Base-by-base conservation (phyloP, 1,139 yeast genomes). In the Yamadazyma triangularis region DNA sequence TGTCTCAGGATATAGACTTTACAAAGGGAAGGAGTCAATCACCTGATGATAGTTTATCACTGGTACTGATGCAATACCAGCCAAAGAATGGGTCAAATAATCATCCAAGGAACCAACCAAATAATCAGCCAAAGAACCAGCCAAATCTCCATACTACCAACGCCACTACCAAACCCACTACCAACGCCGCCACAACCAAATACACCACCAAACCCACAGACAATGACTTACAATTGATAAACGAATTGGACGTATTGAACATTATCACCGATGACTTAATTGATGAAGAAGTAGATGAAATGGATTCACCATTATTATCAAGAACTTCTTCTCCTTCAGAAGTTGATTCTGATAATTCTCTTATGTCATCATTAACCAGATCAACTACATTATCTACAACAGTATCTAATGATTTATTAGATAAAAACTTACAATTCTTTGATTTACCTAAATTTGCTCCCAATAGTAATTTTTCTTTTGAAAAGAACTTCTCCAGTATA, bases 321-420 rank as follows among this genome's bases (percentile, higher is more conserved):
- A 48, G 72, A 30, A 64, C 69, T 20, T 59, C 67, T 2, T 61
- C 70, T 7, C 71, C 72, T 4, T 49, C 50, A 10, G 67, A 60
- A 33, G 45, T 50, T 12, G 68, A 59, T 40, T 58, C 58, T 31
- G 60, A 56, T 23, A 58, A 53, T 34, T 57, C 64, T 25, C 51
- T 66, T 33, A 64, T 65, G 71, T 47, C 61, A 25, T 45, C 66
- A 4, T 53, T 67, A 33, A 66, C 73, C 1, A 48, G 73, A 33
- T 61, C 70, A 8, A 66, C 73, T n/a, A 66, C 73, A 4, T 67
- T 64, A 3, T 58, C 65, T 4, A 55, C 63, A 15, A 37, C 20
- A 18, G 20, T 28, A 15, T 27, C 38, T 4, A 47, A 52, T 28
- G 53, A 53, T 32, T 49, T 56, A 4, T 34, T 41, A 25, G 47